Base-by-base conservation (phyloP, 2,329 filamentous ascomycete genomes). In the Neofusicoccum laricinum region DNA sequence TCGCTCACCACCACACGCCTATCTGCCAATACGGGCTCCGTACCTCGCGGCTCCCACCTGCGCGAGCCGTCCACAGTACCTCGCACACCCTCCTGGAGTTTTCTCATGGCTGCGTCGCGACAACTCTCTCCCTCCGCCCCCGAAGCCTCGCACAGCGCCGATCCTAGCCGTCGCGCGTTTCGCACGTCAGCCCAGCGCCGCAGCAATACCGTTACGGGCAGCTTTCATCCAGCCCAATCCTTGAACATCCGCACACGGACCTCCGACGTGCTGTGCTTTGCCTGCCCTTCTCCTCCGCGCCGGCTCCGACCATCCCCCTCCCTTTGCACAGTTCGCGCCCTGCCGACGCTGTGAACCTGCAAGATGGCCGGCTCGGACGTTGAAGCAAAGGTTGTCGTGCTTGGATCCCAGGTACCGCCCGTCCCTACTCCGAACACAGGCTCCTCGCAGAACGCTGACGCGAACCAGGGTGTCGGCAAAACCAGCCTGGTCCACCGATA, bases 351-450 rank as follows among this genome's bases (percentile, higher is more conserved):
- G 57, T 32, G 38, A 30, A 46, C 45, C 25, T 32, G n/a, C 57
- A 49, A 61, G 21, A 64, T 64, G 63, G 63, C 63, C 45, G 63
- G 63, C 38, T 41, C 76, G 71, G 89, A 88, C 45, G 85, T 93
- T 72, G 90, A 93, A 80, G 89, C 90, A 75, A 92, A 93, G 78
- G 90, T 93, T 65, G 88, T 93, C 69, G 88, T 93, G 67, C 87
- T 93, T 72, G 90, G 91, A 77, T 86, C 88, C 55, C 90, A 93
- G 55, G 55, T 59, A 59, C 41, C 41, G 78, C 88, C 88, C 75
- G 90, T 93, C 64, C 90, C 90, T 72, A 93, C 12, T 17, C 21
- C 10, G n/a, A 17, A 93, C 80, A 93, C 90, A 12, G 90, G 88
- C 14, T 84, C 93, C 43, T n/a, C 40, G 55, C 41, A 48, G 88